Evolutionary conservation across 805 yeast genomes (phyloP).

Genomic region (Myxozyma melibiosi): DNA sequence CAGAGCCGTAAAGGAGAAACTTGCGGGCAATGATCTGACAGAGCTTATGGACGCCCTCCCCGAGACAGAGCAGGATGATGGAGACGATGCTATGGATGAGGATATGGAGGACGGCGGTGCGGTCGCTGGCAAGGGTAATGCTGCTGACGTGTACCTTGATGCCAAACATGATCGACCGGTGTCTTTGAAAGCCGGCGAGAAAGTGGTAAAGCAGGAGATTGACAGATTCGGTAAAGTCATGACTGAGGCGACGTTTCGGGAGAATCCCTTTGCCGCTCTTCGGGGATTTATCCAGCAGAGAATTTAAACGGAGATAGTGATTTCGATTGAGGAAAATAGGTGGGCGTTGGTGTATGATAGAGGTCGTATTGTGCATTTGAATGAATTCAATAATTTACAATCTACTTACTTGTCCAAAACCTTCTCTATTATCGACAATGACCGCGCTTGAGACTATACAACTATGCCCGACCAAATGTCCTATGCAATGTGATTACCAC

Average conservation of each 20-base stretch:
- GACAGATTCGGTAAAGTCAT: slow-evolving; percentile 61
- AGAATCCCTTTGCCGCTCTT: slow-evolving; percentile 66
- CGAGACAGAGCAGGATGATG: not conserved
- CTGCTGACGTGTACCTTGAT: slow-evolving; percentile 2
- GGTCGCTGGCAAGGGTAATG: not conserved
- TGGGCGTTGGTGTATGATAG: too few relatives aligned
- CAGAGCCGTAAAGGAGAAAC: slow-evolving; percentile 13
- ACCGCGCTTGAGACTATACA: too few relatives aligned
- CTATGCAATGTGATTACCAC: too few relatives aligned
- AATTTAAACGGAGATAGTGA: slow-evolving; percentile 5
- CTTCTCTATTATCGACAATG: too few relatives aligned
- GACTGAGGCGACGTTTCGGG: slow-evolving; percentile 56
- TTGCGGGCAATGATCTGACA: slow-evolving; percentile 20
- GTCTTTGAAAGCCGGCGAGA: slow-evolving; percentile 38
- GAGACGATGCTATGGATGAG: slow-evolving; percentile 11
- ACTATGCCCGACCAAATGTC: too few relatives aligned
- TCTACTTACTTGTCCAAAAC: too few relatives aligned
- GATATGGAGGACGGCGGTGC: slow-evolving; percentile 5
- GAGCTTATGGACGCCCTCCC: slow-evolving; percentile 28
- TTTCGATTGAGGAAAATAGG: too few relatives aligned
- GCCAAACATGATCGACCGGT: slow-evolving; percentile 21
- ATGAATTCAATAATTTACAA: too few relatives aligned
- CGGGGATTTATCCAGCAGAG: slow-evolving; percentile 56
- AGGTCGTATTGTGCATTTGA: too few relatives aligned
- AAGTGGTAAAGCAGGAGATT: slow-evolving; percentile 60